Base-by-base conservation (phyloP, 768 basidiomycete genomes). In the Psilocybe sp. region DNA sequence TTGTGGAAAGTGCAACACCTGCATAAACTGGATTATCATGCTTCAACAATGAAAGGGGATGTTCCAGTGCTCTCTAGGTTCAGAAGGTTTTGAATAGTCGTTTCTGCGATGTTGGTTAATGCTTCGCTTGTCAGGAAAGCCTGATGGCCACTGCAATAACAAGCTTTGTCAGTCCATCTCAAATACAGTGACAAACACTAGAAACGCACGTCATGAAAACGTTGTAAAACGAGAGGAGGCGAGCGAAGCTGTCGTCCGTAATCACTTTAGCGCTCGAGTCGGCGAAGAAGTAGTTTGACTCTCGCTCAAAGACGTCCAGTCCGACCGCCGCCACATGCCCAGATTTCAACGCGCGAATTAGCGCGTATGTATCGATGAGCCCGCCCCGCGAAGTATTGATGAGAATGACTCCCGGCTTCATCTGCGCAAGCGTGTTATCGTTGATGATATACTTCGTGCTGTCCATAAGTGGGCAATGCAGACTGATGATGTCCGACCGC, bases 171-270 rank as follows among this genome's bases (percentile, higher is more conserved):
- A 40, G 31, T 18, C 11, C 35, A 7, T 13, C 19, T 45, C 13
- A 4, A 31, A 14, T 37, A 15, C 39, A 8, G 2, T 41, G 5
- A 3, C 15, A 42, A 1, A 38, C 12, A 19, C 18, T 3, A 34
- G 32, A 34, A 18, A 53, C 60, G 48, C 48, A 71, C 73, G 67
- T 75, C 69, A 75, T 66, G 49, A 72, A 74, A 31, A 75, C 74
- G 50, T 74, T 75, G 58, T 74, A 73, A 56, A 75, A 75, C 0
- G 72, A 69, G 13, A 75, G 55, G n/a, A 75, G 60, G n/a, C 74
- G 68, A 16, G 70, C 71, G 50, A 75, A 74, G 14, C 62, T 65
- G 47, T 75, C 74, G 43, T 75, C 74, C n/a, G 71, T 60, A 44
- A 75, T 75, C 47, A 75, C 69, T 53, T 73, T 72, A 2, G 65